Percentiles rank a stretch among this genome's conserved stretches.
phyloP scores from a whole-genome alignment of 768 basidiomycete species.

The Tephrocybe sp. region DNA sequence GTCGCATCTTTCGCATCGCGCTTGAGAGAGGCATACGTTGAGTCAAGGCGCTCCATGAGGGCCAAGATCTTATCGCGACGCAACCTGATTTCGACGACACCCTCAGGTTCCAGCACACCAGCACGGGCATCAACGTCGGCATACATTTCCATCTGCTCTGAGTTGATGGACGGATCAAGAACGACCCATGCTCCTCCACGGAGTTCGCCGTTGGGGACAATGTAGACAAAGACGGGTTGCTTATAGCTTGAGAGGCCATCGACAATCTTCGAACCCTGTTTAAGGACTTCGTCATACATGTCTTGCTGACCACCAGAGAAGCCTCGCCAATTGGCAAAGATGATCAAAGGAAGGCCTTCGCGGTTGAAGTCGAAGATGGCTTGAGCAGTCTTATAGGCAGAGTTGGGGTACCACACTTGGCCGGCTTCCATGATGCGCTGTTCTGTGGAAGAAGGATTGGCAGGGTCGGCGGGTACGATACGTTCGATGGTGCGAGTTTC shows the following conservation, averaged over 20 bases:
- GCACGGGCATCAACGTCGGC: constrained; percentile 95
- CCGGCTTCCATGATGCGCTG: constrained; percentile 99
- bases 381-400: constrained; percentile 98
- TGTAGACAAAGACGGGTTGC: constrained; percentile 97
- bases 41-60: constrained; percentile 93
- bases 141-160: constrained; percentile 99
- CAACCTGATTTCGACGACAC: constrained; percentile 97
- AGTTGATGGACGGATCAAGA: constrained; percentile 95
- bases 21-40: constrained; percentile 78
- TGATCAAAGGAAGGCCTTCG: constrained; percentile 93
- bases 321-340: constrained; percentile 99
- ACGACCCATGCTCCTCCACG: constrained; percentile 99
- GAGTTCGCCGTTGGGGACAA: constrained; percentile 96
- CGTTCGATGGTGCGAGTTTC: constrained; percentile 98
- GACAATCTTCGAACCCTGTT: constrained; percentile 98
- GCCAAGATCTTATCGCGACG: constrained; percentile 88
- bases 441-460: constrained; percentile 94
- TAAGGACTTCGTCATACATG: constrained; percentile 97
- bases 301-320: constrained; percentile 99
- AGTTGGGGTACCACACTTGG: constrained; percentile 99
- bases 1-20: constrained; percentile 71
- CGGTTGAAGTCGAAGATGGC: constrained; percentile 99
- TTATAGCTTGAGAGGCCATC: constrained; percentile 97
- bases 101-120: constrained; percentile 96
- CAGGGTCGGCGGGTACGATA: constrained; percentile 95